Conservation (phyloP, 2,329 filamentous ascomycete species). For the Botrytis medusae region DNA sequence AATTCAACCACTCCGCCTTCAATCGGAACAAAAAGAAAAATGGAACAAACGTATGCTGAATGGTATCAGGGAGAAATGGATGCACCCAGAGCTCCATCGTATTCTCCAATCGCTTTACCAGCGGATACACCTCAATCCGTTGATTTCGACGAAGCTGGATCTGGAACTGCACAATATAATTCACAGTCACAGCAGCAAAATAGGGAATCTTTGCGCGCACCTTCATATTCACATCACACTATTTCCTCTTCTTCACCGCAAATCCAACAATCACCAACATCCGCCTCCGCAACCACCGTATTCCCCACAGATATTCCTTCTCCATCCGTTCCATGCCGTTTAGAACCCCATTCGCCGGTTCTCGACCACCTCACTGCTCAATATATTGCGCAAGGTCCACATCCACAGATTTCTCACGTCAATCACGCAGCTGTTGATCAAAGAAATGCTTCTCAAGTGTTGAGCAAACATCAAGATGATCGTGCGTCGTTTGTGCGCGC, state of each 20-base stretch:
- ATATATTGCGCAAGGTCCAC: slow-evolving; percentile 1
- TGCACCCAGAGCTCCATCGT: neutral
- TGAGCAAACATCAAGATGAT: slow-evolving; percentile 24
- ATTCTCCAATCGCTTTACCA: neutral
- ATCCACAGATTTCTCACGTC: neutral
- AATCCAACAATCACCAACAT: neutral
- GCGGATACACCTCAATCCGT: neutral
- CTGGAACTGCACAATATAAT: neutral
- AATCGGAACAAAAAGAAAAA: neutral
- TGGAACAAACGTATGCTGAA: neutral
- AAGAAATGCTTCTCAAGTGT: slow-evolving; percentile 10
- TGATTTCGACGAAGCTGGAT: neutral
- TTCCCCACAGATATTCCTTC: neutral
- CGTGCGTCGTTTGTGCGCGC: slow-evolving; percentile 26
- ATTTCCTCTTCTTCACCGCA: neutral
- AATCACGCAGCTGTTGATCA: neutral
- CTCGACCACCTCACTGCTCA: neutral
- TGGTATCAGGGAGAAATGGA: neutral
- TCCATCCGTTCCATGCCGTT: neutral
- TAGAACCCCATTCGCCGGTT: neutral
- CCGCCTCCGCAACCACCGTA: neutral
- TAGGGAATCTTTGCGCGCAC: neutral
- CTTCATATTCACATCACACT: neutral
- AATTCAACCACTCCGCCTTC: neutral
- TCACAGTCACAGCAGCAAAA: neutral